Conservation (phyloP, 2,329 filamentous ascomycete species). For the Fusarium sp. region DNA sequence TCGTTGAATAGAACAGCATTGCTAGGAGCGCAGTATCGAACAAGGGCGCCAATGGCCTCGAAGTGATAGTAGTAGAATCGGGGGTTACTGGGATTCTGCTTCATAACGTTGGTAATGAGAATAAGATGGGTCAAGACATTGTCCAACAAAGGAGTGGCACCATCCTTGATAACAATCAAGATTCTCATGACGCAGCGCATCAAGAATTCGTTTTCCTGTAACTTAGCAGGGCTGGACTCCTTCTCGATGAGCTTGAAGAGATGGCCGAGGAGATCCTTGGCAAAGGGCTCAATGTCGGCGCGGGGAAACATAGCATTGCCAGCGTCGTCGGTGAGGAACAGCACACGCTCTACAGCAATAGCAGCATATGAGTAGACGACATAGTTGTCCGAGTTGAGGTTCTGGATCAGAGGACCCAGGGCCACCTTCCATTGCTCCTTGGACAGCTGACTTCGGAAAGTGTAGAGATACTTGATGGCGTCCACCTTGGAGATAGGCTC, state of each 20-base stretch:
- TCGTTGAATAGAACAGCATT: constrained; percentile 81
- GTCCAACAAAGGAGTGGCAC: constrained; percentile 77
- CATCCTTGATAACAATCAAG: constrained; percentile 90
- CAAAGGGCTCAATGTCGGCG: constrained; percentile 80
- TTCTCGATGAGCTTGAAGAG: constrained; percentile 92
- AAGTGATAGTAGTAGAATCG: constrained; percentile 99
- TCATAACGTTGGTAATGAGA: constrained; percentile 90
- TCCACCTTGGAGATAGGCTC: constrained; percentile 95
- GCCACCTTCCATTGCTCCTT: constrained; percentile 92
- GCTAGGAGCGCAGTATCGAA: constrained; percentile 72
- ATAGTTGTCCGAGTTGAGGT: constrained; percentile 89
- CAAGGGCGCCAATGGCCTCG: constrained; percentile 89
- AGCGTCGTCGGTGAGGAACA: constrained; percentile 82
- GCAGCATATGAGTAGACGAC: constrained; percentile 98
- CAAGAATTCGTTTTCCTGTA: constrained; percentile 98
- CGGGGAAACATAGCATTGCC: constrained; percentile 84
- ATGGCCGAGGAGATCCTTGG: constrained; percentile 88
- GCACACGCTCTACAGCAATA: constrained; percentile 92
- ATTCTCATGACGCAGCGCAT: constrained; percentile 99
- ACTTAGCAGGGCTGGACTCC: constrained; percentile 85
- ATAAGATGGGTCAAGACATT: constrained; percentile 85
- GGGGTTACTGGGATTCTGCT: constrained; percentile 95
- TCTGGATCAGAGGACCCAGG: constrained; percentile 89
- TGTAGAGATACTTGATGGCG: constrained; percentile 97
- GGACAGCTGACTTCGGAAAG: constrained; percentile 93